Conservation (phyloP, 495 filamentous ascomycete genomes). For the Talaromyces borbonicus region DNA sequence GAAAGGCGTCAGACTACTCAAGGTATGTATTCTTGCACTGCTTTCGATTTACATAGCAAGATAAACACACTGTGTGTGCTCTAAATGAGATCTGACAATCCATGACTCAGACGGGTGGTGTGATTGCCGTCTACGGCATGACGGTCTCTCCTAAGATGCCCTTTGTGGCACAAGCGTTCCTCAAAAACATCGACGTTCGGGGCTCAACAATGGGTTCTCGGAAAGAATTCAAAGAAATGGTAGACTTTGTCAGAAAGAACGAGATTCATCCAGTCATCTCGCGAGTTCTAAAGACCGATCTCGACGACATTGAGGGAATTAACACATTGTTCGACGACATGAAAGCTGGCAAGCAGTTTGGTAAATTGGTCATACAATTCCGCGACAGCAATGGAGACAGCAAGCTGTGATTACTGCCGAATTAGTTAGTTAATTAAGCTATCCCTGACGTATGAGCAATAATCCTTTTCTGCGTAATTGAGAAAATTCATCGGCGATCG, state of each 20-base stretch:
- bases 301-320: conserved; percentile 56
- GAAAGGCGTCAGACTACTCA: conserved; percentile 46
- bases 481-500: too few species aligned
- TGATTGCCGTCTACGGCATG: conserved; percentile 69
- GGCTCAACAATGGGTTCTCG: conserved; percentile 70
- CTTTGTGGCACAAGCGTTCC: conserved; percentile 58
- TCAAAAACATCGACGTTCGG: conserved; percentile 64
- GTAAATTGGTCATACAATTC: conserved; percentile 61
- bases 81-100: too few species aligned
- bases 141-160: conserved; percentile 64
- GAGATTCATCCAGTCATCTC: conserved; percentile 57
- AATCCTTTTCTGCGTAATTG: too few species aligned
- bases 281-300: conserved; percentile 44
- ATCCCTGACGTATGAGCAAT: too few species aligned
- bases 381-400: conserved; percentile 25
- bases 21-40: conserved; percentile 20
- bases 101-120: conserved; percentile 48
- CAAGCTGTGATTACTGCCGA: conserved; percentile 32
- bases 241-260: conserved; percentile 56
- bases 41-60: too few species aligned
- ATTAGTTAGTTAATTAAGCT: too few species aligned
- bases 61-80: too few species aligned
- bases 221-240: conserved; percentile 67
- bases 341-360: conserved; percentile 65
- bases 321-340: conserved; percentile 67